Percentiles rank a stretch among this genome's conserved stretches.
Evolutionary conservation across 345 rosid species (phyloP).

Genomic region (Arabis hirsuta): DNA sequence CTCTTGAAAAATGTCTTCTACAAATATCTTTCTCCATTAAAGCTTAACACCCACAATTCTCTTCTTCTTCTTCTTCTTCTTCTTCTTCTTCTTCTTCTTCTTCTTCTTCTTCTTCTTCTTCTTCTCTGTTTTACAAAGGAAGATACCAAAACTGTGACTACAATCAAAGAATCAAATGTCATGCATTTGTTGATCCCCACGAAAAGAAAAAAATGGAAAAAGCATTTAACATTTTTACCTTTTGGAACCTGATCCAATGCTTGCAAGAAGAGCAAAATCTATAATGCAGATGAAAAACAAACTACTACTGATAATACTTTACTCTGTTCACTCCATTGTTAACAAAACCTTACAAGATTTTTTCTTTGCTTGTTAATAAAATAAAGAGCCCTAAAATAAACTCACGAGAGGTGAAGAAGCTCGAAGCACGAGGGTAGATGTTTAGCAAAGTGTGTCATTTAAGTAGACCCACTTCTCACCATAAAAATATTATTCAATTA

Average conservation of each 20-base stretch:
- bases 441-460: conserved; percentile 41
- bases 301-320: conserved; percentile 4
- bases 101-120: conserved; percentile 16
- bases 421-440: conserved; percentile 47
- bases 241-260: conserved; percentile 39
- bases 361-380: conserved; percentile 14
- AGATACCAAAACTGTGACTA: conserved; percentile 23
- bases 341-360: background rate
- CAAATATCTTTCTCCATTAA: conserved; percentile 43
- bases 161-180: conserved; percentile 29
- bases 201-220: background rate
- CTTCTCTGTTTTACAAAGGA: background rate
- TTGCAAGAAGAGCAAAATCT: conserved; percentile 25
- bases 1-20: conserved; percentile 51
- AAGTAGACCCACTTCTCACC: conserved; percentile 41
- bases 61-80: conserved; percentile 12
- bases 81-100: conserved; percentile 4
- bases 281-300: conserved; percentile 7
- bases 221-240: conserved; percentile 11
- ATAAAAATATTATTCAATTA: background rate
- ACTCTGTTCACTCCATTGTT: conserved; percentile 35
- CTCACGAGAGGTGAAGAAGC: conserved; percentile 42
- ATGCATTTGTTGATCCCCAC: conserved; percentile 35
- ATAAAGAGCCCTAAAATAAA: no score
- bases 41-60: background rate